Evolutionary conservation across 139 green algal genomes (phyloP), one percentile per base, ranked within the genome.

Genomic region (Volvox reticuliferus): DNA sequence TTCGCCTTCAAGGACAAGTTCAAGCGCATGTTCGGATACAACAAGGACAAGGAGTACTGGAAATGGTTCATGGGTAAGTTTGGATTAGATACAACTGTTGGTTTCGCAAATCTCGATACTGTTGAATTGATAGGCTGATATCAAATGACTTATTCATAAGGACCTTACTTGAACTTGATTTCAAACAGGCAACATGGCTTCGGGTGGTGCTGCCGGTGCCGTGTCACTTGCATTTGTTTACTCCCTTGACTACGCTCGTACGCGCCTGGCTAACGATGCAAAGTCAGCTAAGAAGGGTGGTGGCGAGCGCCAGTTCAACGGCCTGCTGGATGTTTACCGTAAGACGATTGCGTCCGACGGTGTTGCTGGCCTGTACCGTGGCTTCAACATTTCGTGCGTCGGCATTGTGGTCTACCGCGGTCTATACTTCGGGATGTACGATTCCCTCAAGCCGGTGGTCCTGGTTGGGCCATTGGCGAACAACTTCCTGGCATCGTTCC

Each of bases 1-100:
- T 99, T 99, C 93, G 98, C 98, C 36, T 99, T 99, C 97, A 99
- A 99, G 97, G 88, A 99, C 95, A 99, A 98, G 86, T 99, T 99
- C 97, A 99, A 99, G 97, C 95, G 91, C 88, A 90, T 99, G 89
- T 99, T 99, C 94, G 97, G 96, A 89, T 96, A 94, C 86, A 99
- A 99, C 95, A 98, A 97, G 94, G 95, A 97, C 88, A 96, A 96
- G 88, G 97, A 97, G 69, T 99, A 99, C 96, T 99, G 96, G 97
- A 96, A 93, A 91, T 99, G 99, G 96, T 99, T 99, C 91, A 96
- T 94, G 71, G 95, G 93, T 95, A 79, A 21, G 71, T 35, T n/a
- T 32, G 71, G 65, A 24, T 24, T 73, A 12, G 2, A 73, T 16
- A 2, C 12, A 73, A 55, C 44, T 55, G 44, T 14, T 5, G 9